Conservation (phyloP, 306 rosid genomes). For the Lupinus albus region DNA sequence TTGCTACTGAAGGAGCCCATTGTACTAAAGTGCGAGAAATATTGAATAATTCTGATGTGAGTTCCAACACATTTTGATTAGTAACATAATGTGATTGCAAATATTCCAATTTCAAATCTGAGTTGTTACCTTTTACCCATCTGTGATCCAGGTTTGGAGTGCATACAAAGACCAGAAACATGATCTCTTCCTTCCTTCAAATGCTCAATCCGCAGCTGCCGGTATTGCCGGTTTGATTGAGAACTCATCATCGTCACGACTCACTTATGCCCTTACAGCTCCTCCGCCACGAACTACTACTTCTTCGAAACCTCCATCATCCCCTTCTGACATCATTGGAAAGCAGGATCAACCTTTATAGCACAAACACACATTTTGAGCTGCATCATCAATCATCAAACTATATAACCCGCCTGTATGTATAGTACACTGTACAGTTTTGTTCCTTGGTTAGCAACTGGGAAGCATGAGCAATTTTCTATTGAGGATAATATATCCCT, state of each 20-base stretch:
- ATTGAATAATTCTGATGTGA: conserved; percentile 86
- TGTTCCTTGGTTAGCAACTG: conserved; percentile 38
- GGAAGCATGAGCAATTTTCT: conserved; percentile 52
- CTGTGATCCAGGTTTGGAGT: conserved; percentile 85
- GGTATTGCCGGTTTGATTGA: conserved; percentile 97
- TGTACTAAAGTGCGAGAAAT: conserved; percentile 93
- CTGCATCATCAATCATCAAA: too few species aligned
- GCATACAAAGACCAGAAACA: conserved; percentile 99
- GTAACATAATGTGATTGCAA: neutral
- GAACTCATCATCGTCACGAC: conserved; percentile 83
- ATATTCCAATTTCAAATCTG: neutral
- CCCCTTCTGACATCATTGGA: conserved; percentile 56
- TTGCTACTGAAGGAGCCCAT: conserved; percentile 99
- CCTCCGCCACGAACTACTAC: conserved; percentile 66
- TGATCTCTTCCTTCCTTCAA: conserved; percentile 97
- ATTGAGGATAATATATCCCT: conserved; percentile 33
- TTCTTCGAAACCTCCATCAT: conserved; percentile 60
- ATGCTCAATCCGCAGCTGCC: conserved; percentile 98
- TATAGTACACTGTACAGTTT: conserved; percentile 82
- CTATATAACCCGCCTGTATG: conserved; percentile 65
- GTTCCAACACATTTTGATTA: conserved; percentile 32
- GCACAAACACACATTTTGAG: conserved; percentile 38
- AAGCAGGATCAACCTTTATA: conserved; percentile 53
- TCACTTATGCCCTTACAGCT: conserved; percentile 83
- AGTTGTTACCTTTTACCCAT: conserved; percentile 3